Conservation (phyloP, 805 yeast species). For the Kluyveromyces aestuarii region DNA sequence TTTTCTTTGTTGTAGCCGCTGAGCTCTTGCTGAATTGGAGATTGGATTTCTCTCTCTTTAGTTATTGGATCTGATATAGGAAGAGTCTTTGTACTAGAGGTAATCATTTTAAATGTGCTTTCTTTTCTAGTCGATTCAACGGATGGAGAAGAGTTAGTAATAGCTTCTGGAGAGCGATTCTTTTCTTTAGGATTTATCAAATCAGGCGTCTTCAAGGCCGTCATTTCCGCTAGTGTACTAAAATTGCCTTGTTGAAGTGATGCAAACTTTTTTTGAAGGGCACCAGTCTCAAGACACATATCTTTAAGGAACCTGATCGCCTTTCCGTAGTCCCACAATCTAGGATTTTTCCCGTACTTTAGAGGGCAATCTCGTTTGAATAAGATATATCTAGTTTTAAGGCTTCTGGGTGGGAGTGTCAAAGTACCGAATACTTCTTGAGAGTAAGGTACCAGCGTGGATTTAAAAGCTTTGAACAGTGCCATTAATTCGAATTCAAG, state of each 20-base stretch:
- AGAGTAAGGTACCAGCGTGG: neutral
- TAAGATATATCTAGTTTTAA: neutral
- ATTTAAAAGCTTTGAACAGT: neutral
- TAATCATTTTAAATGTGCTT: no score
- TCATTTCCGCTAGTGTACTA: neutral
- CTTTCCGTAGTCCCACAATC: slow-evolving; percentile 3
- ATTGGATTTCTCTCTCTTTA: neutral
- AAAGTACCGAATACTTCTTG: neutral
- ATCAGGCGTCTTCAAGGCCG: neutral
- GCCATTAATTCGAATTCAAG: neutral
- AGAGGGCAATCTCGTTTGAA: neutral
- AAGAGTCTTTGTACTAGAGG: neutral
- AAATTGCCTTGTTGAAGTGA: neutral
- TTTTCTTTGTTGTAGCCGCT: neutral
- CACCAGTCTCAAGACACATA: neutral
- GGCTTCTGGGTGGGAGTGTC: neutral
- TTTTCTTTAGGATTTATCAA: neutral
- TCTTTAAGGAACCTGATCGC: neutral
- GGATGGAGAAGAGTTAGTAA: neutral
- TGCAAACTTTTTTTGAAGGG: neutral
- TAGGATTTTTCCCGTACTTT: slow-evolving; percentile 1
- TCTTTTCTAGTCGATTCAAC: neutral
- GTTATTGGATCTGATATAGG: neutral
- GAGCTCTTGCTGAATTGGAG: neutral
- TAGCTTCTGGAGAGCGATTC: neutral